A percentile compares a stretch with the other conserved stretches of the same genome.
Evolutionary conservation across 805 yeast species (phyloP).

Genomic region (Zygosaccharomyces bisporus): DNA sequence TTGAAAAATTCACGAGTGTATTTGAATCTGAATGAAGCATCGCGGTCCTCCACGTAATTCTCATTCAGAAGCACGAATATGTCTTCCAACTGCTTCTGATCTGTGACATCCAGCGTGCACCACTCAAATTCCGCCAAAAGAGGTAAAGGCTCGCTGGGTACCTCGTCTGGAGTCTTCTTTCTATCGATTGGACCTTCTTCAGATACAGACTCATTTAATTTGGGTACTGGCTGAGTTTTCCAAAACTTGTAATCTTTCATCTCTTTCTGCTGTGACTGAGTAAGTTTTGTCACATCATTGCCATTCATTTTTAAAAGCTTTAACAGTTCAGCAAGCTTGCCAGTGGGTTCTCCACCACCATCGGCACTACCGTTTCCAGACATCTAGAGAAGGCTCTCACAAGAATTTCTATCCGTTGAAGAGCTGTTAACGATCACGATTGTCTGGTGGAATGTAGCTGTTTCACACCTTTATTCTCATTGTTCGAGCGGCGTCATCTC

Average conservation of each 20-base stretch:
- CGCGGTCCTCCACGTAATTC: constrained; percentile 92
- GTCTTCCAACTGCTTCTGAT: constrained; percentile 60
- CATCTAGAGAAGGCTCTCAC: not conserved
- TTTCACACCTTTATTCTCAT: not conserved
- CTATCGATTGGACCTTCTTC: constrained; percentile 80
- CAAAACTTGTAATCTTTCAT: constrained; percentile 94
- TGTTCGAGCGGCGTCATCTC: not conserved
- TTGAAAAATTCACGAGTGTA: constrained; percentile 77
- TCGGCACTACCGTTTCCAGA: constrained; percentile 2
- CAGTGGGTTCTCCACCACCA: constrained; percentile 16
- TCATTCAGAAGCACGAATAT: constrained; percentile 77
- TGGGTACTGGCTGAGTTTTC: constrained; percentile 95
- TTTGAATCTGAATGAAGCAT: constrained; percentile 86
- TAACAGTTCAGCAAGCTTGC: constrained; percentile 50
- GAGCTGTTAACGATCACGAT: too few species aligned
- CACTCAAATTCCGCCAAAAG: constrained; percentile 83
- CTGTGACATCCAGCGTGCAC: constrained; percentile 68
- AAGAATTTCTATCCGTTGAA: too few species aligned
- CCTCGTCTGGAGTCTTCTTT: constrained; percentile 62
- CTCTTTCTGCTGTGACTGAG: constrained; percentile 57
- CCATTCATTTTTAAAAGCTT: constrained; percentile 33
- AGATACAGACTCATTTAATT: constrained; percentile 60
- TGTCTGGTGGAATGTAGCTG: too few species aligned
- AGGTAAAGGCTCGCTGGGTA: constrained; percentile 67
- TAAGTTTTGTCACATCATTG: constrained; percentile 45